A percentile compares a stretch with the other conserved stretches of the same genome.
phyloP scores from a whole-genome alignment of 2,329 filamentous ascomycete genomes.

The Ceratocystis alfenasii region DNA sequence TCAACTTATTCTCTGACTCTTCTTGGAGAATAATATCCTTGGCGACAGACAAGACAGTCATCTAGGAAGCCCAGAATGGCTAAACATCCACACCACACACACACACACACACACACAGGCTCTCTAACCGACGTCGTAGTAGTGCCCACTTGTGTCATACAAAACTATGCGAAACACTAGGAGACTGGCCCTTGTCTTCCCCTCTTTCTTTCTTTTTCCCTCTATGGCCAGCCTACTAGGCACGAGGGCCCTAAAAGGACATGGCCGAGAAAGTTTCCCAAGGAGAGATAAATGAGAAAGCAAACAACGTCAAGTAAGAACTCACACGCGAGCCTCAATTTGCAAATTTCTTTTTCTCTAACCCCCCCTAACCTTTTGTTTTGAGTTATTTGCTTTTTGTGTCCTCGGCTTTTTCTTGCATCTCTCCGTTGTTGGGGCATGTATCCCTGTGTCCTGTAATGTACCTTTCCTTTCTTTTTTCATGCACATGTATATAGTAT shows the following conservation, averaged over 20 bases:
- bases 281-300: background rate
- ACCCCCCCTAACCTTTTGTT: background rate
- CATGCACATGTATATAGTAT: background rate
- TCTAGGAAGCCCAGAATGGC: background rate
- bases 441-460: background rate
- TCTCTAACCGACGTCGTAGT: background rate
- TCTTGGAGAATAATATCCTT: background rate
- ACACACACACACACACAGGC: too few species aligned
- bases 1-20: background rate
- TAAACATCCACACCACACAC: too few species aligned
- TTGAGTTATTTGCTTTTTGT: background rate
- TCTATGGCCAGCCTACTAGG: background rate
- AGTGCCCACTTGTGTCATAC: constrained; percentile 3
- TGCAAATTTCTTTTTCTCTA: background rate
- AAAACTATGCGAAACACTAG: background rate
- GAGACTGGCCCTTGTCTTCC: background rate
- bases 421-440: background rate
- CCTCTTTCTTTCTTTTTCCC: background rate
- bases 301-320: background rate
- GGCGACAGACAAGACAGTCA: background rate
- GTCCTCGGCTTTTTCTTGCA: background rate
- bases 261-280: background rate
- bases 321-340: background rate
- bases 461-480: too few species aligned
- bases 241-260: background rate